phyloP scores from a whole-genome alignment of 2,329 filamentous ascomycete genomes.

The Ramichloridium luteum region DNA sequence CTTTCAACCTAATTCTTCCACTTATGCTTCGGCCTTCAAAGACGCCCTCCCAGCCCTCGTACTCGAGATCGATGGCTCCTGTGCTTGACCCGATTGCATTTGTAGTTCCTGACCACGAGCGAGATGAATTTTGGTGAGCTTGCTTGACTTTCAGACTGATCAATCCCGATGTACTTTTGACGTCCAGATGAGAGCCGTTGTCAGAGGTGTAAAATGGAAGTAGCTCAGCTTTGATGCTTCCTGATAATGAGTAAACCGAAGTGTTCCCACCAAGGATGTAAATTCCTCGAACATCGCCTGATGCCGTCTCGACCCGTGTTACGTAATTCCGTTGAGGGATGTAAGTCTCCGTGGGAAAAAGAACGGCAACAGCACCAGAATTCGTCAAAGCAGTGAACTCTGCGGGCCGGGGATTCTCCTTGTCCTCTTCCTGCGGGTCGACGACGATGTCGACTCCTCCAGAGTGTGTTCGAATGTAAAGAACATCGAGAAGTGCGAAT shows the following conservation, averaged over 20 bases:
- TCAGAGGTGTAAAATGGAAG: conserved; percentile 24
- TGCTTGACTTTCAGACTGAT: conserved; percentile 24
- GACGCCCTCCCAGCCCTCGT: conserved; percentile 32
- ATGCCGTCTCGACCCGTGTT: conserved; percentile 27
- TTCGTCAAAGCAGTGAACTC: conserved; percentile 25
- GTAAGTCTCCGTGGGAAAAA: conserved; percentile 17
- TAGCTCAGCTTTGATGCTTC: conserved; percentile 27
- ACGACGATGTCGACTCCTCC: conserved; percentile 31
- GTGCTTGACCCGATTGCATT: conserved; percentile 21
- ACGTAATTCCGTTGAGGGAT: conserved; percentile 32
- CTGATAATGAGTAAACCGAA: conserved; percentile 26
- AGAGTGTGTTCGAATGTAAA: conserved; percentile 29
- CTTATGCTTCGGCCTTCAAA: conserved; percentile 27
- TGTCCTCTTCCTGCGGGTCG: conserved; percentile 25
- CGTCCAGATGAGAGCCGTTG: conserved; percentile 18
- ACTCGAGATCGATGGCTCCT: conserved; percentile 26
- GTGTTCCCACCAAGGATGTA: conserved; percentile 32
- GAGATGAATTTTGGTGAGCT: conserved; percentile 20
- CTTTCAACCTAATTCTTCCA: conserved; percentile 28
- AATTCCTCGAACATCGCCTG: conserved; percentile 27
- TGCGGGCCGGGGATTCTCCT: conserved; percentile 22
- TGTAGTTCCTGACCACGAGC: conserved; percentile 21
- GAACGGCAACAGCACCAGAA: conserved; percentile 27
- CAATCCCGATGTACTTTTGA: conserved; percentile 25
- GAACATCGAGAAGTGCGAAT: conserved; percentile 29